Percentiles rank a stretch among this genome's conserved stretches.
Conservation (phyloP, 1,284 basidiomycete genomes). For the Cryptococcus sp. region DNA sequence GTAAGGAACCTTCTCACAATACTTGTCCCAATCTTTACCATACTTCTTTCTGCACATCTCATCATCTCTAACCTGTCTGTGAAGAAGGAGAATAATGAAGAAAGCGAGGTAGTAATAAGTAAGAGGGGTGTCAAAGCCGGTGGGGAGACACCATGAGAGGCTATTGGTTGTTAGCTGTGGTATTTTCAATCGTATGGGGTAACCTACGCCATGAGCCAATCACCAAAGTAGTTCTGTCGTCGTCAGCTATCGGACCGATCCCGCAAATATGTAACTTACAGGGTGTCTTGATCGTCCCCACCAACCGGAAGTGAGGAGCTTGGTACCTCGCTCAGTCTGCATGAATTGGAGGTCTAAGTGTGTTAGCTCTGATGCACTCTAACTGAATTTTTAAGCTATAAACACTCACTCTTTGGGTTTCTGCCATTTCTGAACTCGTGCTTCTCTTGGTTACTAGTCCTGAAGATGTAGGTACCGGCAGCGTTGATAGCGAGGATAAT, state of each 20-base stretch:
- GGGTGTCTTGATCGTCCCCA: conserved; percentile 95
- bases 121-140: conserved; percentile 83
- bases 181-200: conserved; percentile 5
- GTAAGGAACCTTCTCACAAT: conserved; percentile 76
- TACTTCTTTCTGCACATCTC: conserved; percentile 87
- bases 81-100: conserved; percentile 84
- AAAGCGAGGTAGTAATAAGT: conserved; percentile 94
- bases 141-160: conserved; percentile 82
- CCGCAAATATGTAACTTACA: background rate
- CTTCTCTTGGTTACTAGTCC: conserved; percentile 86
- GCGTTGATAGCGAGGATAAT: conserved; percentile 66
- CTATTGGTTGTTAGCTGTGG: conserved; percentile 25
- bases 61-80: conserved; percentile 87
- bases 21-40: conserved; percentile 81
- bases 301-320: conserved; percentile 92
- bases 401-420: conserved; percentile 74
- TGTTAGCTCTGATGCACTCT: background rate
- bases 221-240: conserved; percentile 64
- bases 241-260: background rate
- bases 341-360: conserved; percentile 66
- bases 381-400: background rate
- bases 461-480: conserved; percentile 87
- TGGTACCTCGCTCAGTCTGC: conserved; percentile 79
- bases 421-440: conserved; percentile 88
- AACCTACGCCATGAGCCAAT: conserved; percentile 49